A percentile compares a stretch with the other conserved stretches of the same genome.
These are phyloP conservation scores for Adansonia digitata DNA, from an alignment of 345 rosid species.

Conservation along the genomic window DNA sequence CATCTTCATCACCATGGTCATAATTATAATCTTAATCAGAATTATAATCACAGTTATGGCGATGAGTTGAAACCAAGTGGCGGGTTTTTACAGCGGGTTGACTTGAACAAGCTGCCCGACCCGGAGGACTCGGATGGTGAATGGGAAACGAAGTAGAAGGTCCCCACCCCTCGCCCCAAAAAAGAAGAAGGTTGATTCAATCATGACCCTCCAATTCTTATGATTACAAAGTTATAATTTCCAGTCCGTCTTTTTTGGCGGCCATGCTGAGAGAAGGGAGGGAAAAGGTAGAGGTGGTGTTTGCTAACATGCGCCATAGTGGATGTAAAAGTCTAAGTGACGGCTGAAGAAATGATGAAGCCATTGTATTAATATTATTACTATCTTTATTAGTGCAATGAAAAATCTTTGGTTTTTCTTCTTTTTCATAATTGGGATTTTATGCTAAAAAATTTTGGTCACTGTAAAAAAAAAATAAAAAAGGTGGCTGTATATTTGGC, in stretches of 20 bases:
- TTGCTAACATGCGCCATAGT: constrained; percentile 17
- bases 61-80: constrained; percentile 36
- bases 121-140: constrained; percentile 78
- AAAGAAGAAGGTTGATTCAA: neutral
- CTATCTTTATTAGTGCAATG: neutral
- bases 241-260: neutral
- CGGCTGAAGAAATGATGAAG: constrained; percentile 17
- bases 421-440: neutral
- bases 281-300: neutral
- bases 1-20: constrained; percentile 18
- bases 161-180: no score
- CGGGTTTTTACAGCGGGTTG: constrained; percentile 61
- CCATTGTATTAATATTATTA: constrained; percentile 11
- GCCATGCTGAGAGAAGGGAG: neutral
- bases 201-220: neutral
- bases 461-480: neutral
- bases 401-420: constrained; percentile 6
- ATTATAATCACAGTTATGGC: constrained; percentile 10
- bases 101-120: constrained; percentile 90
- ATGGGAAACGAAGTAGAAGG: constrained; percentile 33
- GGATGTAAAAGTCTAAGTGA: constrained; percentile 10
- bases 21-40: constrained; percentile 12
- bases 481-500: constrained; percentile 9
- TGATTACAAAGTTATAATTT: neutral
- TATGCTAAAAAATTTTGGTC: neutral